Conservation (phyloP, 148 eudicot genomes). For the Rhododendron vialii region DNA sequence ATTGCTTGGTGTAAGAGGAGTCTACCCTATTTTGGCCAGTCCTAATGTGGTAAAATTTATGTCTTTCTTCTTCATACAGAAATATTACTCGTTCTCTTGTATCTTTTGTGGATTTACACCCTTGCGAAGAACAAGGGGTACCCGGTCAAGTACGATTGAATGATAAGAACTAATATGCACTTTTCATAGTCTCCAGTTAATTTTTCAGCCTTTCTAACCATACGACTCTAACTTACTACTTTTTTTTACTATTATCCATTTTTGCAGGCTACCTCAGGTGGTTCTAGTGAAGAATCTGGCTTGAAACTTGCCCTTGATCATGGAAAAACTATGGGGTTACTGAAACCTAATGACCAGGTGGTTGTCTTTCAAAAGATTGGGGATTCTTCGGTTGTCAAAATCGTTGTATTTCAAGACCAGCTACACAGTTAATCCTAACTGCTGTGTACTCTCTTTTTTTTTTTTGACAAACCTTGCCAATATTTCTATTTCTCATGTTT, state of each 20-base stretch:
- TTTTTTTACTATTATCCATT: neutral
- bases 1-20: constrained; percentile 58
- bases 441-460: neutral
- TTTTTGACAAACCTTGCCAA: neutral
- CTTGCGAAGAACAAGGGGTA: neutral
- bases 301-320: constrained; percentile 46
- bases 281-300: constrained; percentile 43
- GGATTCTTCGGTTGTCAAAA: constrained; percentile 48
- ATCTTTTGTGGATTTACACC: neutral
- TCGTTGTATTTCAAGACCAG: constrained; percentile 33
- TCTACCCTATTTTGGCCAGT: constrained; percentile 48
- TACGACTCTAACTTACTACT: neutral
- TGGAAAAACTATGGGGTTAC: constrained; percentile 45
- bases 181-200: neutral
- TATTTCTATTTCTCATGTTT: neutral
- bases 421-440: neutral
- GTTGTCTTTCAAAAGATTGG: constrained; percentile 59
- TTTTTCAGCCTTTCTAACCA: neutral
- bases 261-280: constrained; percentile 37
- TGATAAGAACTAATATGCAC: neutral
- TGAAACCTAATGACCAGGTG: constrained; percentile 44
- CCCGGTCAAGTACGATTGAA: neutral
- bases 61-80: neutral
- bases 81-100: neutral
- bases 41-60: constrained; percentile 39